These are phyloP conservation scores for Plasmodium blacklocki DNA, from an alignment of 169 alveolate species.

Conservation along the genomic window DNA sequence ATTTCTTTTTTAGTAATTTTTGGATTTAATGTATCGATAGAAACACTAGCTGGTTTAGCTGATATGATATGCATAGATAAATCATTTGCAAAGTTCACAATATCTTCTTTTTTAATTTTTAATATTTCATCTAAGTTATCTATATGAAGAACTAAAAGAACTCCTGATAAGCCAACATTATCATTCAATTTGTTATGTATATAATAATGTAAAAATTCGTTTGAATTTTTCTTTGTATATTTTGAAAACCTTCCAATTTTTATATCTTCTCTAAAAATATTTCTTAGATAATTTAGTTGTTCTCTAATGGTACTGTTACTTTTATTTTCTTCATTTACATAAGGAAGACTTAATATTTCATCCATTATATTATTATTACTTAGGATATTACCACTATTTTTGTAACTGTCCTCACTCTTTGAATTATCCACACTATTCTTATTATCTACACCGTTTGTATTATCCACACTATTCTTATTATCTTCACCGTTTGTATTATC, in stretches of 20 bases:
- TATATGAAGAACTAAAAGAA: constrained; percentile 42
- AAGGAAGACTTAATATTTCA: constrained; percentile 14
- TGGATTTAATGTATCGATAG: constrained; percentile 23
- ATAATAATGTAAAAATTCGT: constrained; percentile 59
- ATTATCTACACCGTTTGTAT: too few species aligned
- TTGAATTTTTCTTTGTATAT: constrained; percentile 25
- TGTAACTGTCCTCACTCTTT: too few species aligned
- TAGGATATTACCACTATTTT: too few species aligned
- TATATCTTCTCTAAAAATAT: constrained; percentile 65
- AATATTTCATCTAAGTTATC: constrained; percentile 26
- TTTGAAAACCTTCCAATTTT: constrained; percentile 42
- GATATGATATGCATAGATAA: constrained; percentile 56
- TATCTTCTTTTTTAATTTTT: constrained; percentile 27
- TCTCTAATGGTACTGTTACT: constrained; percentile 21
- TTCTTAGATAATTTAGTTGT: constrained; percentile 49
- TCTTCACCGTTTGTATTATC: not conserved
- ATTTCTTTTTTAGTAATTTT: constrained; percentile 30
- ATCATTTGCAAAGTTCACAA: constrained; percentile 44
- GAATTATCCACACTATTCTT: too few species aligned
- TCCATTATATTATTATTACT: not conserved
- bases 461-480: too few species aligned
- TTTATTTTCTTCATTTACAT: constrained; percentile 1
- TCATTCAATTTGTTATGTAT: constrained; percentile 38
- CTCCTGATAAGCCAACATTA: constrained; percentile 51
- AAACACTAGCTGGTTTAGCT: constrained; percentile 56